Evolutionary conservation across 1,139 yeast genomes (phyloP).

Genomic region (Yamadazyma spencermartinsiae): DNA sequence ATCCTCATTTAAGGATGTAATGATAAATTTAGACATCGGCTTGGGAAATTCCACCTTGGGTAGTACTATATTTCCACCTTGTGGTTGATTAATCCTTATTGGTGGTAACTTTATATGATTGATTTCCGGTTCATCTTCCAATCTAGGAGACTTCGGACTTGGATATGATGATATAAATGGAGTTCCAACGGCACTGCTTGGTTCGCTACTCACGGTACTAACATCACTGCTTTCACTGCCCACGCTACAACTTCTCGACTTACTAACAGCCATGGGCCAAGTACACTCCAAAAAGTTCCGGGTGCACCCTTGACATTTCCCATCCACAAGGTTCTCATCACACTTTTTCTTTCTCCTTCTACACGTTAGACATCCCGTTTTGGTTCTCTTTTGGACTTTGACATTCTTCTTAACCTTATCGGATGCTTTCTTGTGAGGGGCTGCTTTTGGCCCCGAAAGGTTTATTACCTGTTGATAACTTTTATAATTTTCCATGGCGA

Average conservation of each 20-base stretch:
- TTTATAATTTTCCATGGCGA: conserved; percentile 34
- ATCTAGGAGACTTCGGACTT: conserved; percentile 13
- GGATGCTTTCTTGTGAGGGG: conserved; percentile 8
- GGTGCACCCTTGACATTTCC: conserved; percentile 50
- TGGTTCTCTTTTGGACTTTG: conserved; percentile 33
- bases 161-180: conserved; percentile 8
- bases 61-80: neutral
- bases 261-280: conserved; percentile 32
- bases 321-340: conserved; percentile 43
- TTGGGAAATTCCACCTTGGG: conserved; percentile 3
- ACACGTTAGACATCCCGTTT: conserved; percentile 47
- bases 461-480: conserved; percentile 45
- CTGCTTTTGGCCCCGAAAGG: conserved; percentile 28
- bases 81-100: conserved; percentile 5
- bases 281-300: conserved; percentile 49
- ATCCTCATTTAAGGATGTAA: conserved; percentile 14
- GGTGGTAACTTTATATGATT: conserved; percentile 12
- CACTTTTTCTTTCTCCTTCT: conserved; percentile 50
- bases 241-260: conserved; percentile 9
- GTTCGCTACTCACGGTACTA: conserved; percentile 1
- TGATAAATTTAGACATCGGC: conserved; percentile 8
- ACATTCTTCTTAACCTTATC: conserved; percentile 15
- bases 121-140: conserved; percentile 8
- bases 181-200: neutral
- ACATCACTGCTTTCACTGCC: conserved; percentile 10